phyloP scores from a whole-genome alignment of 2,329 filamentous ascomycete species.

The Ramularia endophylla region DNA sequence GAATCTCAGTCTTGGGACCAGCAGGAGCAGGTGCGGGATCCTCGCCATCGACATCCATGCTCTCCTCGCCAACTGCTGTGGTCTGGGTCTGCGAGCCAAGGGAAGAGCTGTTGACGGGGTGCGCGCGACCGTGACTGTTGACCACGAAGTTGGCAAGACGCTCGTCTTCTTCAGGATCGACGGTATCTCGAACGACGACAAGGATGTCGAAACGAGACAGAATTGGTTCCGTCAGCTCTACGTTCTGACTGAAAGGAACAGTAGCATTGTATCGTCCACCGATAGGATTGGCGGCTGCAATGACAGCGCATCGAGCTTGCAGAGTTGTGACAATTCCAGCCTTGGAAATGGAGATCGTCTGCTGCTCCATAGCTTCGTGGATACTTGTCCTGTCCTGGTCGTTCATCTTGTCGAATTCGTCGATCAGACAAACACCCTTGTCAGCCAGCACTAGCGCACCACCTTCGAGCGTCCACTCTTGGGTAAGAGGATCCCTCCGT shows the following conservation, averaged over 20 bases:
- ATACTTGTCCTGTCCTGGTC: slow-evolving; percentile 97
- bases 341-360: slow-evolving; percentile 98
- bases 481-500: slow-evolving; percentile 87
- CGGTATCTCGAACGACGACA: slow-evolving; percentile 91
- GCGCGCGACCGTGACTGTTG: slow-evolving; percentile 84
- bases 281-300: slow-evolving; percentile 93
- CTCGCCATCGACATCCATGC: slow-evolving; percentile 55
- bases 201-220: slow-evolving; percentile 97
- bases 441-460: slow-evolving; percentile 93
- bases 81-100: slow-evolving; percentile 24
- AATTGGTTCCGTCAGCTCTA: slow-evolving; percentile 95
- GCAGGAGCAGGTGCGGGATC: slow-evolving; percentile 35
- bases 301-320: slow-evolving; percentile 91
- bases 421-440: slow-evolving; percentile 89
- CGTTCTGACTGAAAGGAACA: slow-evolving; percentile 91
- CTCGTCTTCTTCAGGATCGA: slow-evolving; percentile 88
- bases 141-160: slow-evolving; percentile 92
- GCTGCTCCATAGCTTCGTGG: slow-evolving; percentile 99
- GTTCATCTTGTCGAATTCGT: slow-evolving; percentile 99
- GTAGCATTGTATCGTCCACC: slow-evolving; percentile 96
- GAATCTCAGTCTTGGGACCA: slow-evolving; percentile 64
- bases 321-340: slow-evolving; percentile 97
- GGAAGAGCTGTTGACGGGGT: slow-evolving; percentile 51
- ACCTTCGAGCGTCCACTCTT: slow-evolving; percentile 96
- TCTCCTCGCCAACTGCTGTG: slow-evolving; percentile 45